Conservation (phyloP, 73 alveolate species). For the Uronychia binucleata region DNA sequence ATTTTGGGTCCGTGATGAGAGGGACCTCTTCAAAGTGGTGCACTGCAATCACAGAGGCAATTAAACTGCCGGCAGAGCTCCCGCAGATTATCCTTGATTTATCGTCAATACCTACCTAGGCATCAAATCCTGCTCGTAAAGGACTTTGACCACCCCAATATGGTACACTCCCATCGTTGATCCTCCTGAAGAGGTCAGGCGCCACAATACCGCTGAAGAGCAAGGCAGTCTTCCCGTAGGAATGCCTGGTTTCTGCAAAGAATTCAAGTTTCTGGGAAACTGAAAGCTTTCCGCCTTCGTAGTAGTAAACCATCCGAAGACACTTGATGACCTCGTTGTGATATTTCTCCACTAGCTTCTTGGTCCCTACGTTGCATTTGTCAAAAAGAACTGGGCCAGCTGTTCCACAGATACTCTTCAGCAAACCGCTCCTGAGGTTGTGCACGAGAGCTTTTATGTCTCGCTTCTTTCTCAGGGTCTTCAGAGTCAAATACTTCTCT, state of each 20-base stretch:
- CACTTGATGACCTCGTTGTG: slow-evolving; percentile 68
- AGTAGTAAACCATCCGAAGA: slow-evolving; percentile 39
- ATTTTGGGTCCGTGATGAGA: slow-evolving; percentile 8
- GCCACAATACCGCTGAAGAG: slow-evolving; percentile 45
- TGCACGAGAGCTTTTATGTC: slow-evolving; percentile 53
- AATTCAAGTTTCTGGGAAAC: slow-evolving; percentile 56
- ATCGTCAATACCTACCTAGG: no score
- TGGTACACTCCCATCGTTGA: slow-evolving; percentile 75
- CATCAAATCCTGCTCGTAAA: slow-evolving; percentile 61
- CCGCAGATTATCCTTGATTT: slow-evolving; percentile 73
- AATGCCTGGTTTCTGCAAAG: slow-evolving; percentile 73
- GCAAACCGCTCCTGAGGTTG: slow-evolving; percentile 50
- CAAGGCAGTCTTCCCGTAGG: slow-evolving; percentile 78
- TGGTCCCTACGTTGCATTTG: slow-evolving; percentile 68
- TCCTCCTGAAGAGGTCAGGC: slow-evolving; percentile 55
- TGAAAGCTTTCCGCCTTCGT: slow-evolving; percentile 25
- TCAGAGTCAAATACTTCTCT: slow-evolving; percentile 13
- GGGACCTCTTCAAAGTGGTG: slow-evolving; percentile 48
- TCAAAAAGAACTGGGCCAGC: slow-evolving; percentile 51
- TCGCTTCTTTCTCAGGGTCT: slow-evolving; percentile 30
- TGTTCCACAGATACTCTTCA: slow-evolving; percentile 59
- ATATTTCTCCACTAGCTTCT: slow-evolving; percentile 55
- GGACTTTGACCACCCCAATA: slow-evolving; percentile 67
- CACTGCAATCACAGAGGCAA: slow-evolving; percentile 58
- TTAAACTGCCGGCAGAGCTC: slow-evolving; percentile 70